A percentile compares a stretch with the other conserved stretches of the same genome.
These are phyloP conservation scores for Theileria annulata DNA, from an alignment of 169 alveolate genomes.

Conservation along the genomic window DNA sequence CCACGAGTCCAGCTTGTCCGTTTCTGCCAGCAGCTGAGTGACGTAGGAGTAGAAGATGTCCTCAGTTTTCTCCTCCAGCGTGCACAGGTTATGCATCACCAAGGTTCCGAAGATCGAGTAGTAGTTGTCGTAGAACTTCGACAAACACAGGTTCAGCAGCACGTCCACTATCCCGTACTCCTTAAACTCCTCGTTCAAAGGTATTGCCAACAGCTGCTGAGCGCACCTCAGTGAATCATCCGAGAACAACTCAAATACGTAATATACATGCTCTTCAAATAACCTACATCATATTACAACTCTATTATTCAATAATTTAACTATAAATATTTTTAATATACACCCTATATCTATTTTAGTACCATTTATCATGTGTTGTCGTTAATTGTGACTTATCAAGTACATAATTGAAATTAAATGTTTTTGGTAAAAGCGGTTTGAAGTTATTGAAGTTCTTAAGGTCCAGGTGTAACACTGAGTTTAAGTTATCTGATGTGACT, in stretches of 20 bases:
- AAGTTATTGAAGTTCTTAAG: conserved; percentile 16
- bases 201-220: conserved; percentile 50
- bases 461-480: conserved; percentile 26
- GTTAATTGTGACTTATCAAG: not conserved
- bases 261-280: conserved; percentile 55
- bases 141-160: conserved; percentile 41
- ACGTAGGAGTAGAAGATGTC: conserved; percentile 16
- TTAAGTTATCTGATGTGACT: conserved; percentile 41
- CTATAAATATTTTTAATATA: not conserved
- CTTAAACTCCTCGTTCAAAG: conserved; percentile 37
- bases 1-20: conserved; percentile 23
- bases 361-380: conserved; percentile 48
- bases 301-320: not conserved
- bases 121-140: conserved; percentile 22
- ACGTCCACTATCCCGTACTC: conserved; percentile 55
- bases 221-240: conserved; percentile 54
- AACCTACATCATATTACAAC: conserved; percentile 21
- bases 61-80: conserved; percentile 37
- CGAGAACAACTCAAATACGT: conserved; percentile 38
- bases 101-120: conserved; percentile 38
- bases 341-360: not conserved
- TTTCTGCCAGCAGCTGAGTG: conserved; percentile 28
- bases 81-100: conserved; percentile 61
- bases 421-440: conserved; percentile 31
- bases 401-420: conserved; percentile 13